A percentile compares a stretch with the other conserved stretches of the same genome.
Conservation (phyloP, 768 basidiomycete genomes). For the Pisolithus albus region DNA sequence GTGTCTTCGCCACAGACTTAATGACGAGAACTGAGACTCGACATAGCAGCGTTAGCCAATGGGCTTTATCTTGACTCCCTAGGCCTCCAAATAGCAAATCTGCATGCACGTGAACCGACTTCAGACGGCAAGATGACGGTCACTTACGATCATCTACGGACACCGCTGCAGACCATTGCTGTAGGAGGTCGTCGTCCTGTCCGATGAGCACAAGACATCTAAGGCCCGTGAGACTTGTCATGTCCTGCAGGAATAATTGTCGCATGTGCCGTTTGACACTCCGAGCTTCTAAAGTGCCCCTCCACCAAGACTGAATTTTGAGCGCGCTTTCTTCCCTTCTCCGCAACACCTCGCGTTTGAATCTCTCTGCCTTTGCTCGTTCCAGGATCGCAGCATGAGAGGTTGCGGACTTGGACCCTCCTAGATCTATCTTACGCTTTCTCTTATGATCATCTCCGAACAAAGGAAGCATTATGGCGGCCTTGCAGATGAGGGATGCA, state of each 20-base stretch:
- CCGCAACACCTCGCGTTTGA: conserved; percentile 50
- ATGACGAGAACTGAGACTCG: conserved; percentile 45
- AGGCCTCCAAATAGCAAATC: conserved; percentile 37
- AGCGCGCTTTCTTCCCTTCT: conserved; percentile 51
- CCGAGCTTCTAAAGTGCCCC: conserved; percentile 40
- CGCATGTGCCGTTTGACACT: conserved; percentile 41
- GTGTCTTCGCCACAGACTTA: conserved; percentile 39
- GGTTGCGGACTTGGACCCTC: conserved; percentile 49
- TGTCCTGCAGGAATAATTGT: conserved; percentile 43
- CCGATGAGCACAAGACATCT: conserved; percentile 62
- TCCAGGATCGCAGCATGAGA: conserved; percentile 54
- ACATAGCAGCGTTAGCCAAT: conserved; percentile 59
- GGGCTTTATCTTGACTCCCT: conserved; percentile 31
- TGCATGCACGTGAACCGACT: conserved; percentile 15
- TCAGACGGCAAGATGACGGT: not conserved
- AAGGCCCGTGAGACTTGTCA: conserved; percentile 48
- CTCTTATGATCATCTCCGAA: conserved; percentile 47
- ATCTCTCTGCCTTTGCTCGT: conserved; percentile 53
- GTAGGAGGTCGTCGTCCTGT: conserved; percentile 27
- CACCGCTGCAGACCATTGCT: conserved; percentile 25
- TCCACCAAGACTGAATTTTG: conserved; percentile 66
- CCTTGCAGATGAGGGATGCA: not conserved
- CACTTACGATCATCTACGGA: conserved; percentile 16
- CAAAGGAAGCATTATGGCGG: conserved; percentile 32
- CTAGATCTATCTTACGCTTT: conserved; percentile 64